Evolutionary conservation across 352 stramenopile species (phyloP), one percentile per base, ranked within the genome.

Genomic region (Phytophthora pini): DNA sequence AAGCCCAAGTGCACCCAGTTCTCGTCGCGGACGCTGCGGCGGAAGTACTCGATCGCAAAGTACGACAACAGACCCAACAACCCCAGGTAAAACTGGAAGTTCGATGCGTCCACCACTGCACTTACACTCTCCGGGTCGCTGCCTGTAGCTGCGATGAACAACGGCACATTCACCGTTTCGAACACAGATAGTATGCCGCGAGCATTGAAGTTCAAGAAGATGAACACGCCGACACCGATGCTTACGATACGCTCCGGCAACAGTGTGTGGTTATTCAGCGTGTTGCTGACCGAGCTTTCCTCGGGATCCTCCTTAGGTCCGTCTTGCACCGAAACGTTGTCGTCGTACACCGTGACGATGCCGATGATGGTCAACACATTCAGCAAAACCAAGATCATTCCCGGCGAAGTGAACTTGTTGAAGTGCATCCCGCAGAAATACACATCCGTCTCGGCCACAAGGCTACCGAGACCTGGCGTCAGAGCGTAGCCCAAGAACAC

Each of bases 31-130:
- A 93, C 67, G 50, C 51, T 74, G 61, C 85, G 72, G 34, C 82
- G 80, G 57, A 89, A 89, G 31, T 79, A 82, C 46, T 93, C 82
- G 27, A 93, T 91, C 38, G 82, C 74, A 22, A 91, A 84, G 61
- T 93, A 93, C 20, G 80, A 79, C 26, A 93, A 40, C 29, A 93
- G 59, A 2, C 84, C 84, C 12, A 93, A 57, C 27, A 90, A 53
- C 5, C 84, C 84, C 8, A 91, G 56, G 55, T 93, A 88, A 47
- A 93, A 92, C 69, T 93, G 84, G 65, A 90, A 93, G 29, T 88
- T 90, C n/a, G 84, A 91, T 2, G 84, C 82, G 12, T 67, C 70
- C 44, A 88, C 57, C 11, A 93, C 80, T 0, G 77, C 72, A 8
- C 65, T 75, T 9, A 76, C 62, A 41, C 76, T 87, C 1, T 69